phyloP scores from a whole-genome alignment of 352 stramenopile genomes.

The Peronosclerospora sorghi region DNA sequence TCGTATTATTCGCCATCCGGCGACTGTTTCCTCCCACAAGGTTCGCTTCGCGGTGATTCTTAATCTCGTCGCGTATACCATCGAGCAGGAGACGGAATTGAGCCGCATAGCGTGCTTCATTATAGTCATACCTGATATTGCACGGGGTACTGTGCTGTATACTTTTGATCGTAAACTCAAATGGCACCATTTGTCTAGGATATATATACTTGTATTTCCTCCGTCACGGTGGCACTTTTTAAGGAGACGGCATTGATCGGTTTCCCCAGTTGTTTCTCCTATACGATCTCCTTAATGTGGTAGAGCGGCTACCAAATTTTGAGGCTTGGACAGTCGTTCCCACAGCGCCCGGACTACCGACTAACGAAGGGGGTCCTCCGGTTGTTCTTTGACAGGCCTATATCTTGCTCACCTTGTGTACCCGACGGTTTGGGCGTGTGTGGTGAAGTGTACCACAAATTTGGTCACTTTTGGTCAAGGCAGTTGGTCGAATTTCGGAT shows the following conservation, averaged over 20 bases:
- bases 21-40: conserved; percentile 24
- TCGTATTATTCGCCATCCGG: conserved; percentile 18
- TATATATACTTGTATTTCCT: conserved; percentile 80
- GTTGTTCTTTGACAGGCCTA: too few relatives aligned
- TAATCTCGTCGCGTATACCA: conserved; percentile 61
- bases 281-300: conserved; percentile 69
- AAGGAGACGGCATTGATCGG: conserved; percentile 62
- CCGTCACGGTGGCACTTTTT: conserved; percentile 39
- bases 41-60: conserved; percentile 52
- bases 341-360: too few relatives aligned
- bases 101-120: conserved; percentile 36
- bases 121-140: conserved; percentile 57
- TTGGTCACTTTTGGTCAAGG: too few relatives aligned
- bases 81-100: conserved; percentile 63
- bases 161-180: conserved; percentile 54
- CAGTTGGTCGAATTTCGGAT: too few relatives aligned
- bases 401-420: too few relatives aligned
- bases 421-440: too few relatives aligned
- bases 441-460: too few relatives aligned
- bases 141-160: conserved; percentile 43
- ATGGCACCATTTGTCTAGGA: conserved; percentile 74
- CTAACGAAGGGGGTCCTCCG: too few relatives aligned
- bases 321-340: too few relatives aligned
- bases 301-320: too few relatives aligned
- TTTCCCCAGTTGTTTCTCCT: conserved; percentile 58